Evolutionary conservation across 331 rosid genomes (phyloP), one percentile per base, ranked within the genome.

Genomic region (Saraca asoca): DNA sequence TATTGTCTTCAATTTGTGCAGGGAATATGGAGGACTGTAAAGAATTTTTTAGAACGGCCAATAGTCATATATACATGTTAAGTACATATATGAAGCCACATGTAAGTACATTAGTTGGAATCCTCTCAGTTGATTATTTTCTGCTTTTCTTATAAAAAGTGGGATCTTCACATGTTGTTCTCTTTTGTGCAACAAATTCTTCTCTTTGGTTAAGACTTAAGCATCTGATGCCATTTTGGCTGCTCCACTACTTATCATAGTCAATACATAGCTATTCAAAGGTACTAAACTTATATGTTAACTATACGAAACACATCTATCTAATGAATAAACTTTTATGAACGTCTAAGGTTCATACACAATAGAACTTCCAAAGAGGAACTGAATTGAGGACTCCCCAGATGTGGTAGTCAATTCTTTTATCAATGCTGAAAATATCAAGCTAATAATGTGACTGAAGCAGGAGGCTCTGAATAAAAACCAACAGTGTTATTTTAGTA

Each of bases 51-150:
- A 78, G 87, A 50, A 70, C 87, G 5, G 2, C 54, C 45, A 89
- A 92, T 78, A 58, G 82, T 56, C 89, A 85, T 72, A 68, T 87
- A 19, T 93, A 93, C 81, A 49, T 85, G 18, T 63, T 93, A 6
- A 95, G 95, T 78, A 87, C 98, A 70, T 93, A 83, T 78, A 42
- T 87, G 79, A 93, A 93, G 85, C 96, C 98, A 51, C 83, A 93
- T 79, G 98, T 90, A 71, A 90, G 98, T 82, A 51, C 61, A 7
- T 19, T 16, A 58, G 41, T 52, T 53, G 9, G 29, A 63, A 48
- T 4, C 64, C 20, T 8, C 31, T 20, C 16, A 24, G 12, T 49
- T 24, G 34, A 19, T 31, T 66, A 15, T 49, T 33, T 7, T 64
- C 2, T 69, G 15, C 51, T 58, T 6, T 14, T 39, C 54, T 54